Evolutionary conservation across 2,329 filamentous ascomycete species (phyloP).

Genomic region (Beauveria brongniartii): DNA sequence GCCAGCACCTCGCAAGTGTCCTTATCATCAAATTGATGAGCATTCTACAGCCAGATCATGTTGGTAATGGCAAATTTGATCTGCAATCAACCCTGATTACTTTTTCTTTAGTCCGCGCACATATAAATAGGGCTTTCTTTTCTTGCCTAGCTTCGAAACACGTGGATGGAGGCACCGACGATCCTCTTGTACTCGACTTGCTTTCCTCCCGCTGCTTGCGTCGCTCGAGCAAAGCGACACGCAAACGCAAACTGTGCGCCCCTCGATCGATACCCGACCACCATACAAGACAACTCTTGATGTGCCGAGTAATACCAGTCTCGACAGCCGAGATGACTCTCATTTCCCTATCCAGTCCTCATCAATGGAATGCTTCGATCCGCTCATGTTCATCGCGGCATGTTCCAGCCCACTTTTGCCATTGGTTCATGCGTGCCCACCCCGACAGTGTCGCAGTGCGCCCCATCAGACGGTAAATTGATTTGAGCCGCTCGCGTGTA

Average conservation of each 20-base stretch:
- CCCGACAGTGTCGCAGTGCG: no score
- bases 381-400: background rate
- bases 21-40: no score
- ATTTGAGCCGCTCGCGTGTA: no score
- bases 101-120: no score
- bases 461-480: no score
- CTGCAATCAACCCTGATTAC: no score
- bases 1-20: no score
- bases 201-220: background rate
- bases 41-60: no score
- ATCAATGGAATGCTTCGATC: background rate
- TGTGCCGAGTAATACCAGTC: background rate
- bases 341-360: background rate
- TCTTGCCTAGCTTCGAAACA: no score
- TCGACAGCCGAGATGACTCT: background rate
- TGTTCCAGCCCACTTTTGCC: background rate
- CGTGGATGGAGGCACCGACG: no score
- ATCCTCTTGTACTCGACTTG: background rate
- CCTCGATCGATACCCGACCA: background rate
- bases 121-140: no score
- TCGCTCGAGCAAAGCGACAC: background rate
- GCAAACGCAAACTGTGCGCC: background rate
- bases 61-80: no score
- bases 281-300: background rate
- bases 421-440: background rate